phyloP scores from a whole-genome alignment of 176 grass and related monocot genomes.

The Coix lacrymajobi region DNA sequence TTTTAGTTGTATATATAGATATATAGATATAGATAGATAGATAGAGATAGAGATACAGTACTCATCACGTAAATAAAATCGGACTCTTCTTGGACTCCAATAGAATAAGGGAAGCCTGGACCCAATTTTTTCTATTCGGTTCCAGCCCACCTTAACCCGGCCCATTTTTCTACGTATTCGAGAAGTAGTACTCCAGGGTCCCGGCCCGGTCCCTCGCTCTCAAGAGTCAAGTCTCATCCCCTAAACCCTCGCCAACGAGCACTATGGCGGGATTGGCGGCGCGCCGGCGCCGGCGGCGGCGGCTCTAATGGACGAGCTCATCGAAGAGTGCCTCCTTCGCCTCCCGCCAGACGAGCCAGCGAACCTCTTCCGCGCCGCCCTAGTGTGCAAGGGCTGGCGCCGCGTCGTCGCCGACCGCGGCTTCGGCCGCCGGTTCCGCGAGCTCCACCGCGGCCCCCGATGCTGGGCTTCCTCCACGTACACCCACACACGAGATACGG shows the following conservation, averaged over 20 bases:
- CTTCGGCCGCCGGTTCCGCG: background rate
- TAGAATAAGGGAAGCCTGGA: too few relatives aligned
- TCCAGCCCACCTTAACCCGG: too few relatives aligned
- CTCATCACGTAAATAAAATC: too few relatives aligned
- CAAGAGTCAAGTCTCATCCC: too few relatives aligned
- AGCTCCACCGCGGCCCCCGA: background rate
- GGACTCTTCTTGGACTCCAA: too few relatives aligned
- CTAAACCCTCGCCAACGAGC: background rate
- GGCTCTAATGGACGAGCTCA: background rate
- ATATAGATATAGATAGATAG: too few relatives aligned
- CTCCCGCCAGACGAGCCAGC: background rate
- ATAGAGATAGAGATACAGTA: too few relatives aligned
- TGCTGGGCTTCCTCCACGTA: background rate
- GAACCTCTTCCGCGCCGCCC: background rate
- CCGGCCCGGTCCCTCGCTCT: too few relatives aligned
- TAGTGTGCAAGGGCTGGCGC: background rate
- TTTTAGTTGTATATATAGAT: too few relatives aligned
- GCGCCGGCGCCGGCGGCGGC: background rate
- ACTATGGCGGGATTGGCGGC: background rate
- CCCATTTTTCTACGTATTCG: too few relatives aligned
- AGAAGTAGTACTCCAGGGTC: too few relatives aligned
- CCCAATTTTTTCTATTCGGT: too few relatives aligned
- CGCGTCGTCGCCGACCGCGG: background rate
- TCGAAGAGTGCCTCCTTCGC: background rate
- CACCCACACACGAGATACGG: background rate